Base-by-base conservation (phyloP, 1,284 basidiomycete genomes). In the Psilocybe mexicana region DNA sequence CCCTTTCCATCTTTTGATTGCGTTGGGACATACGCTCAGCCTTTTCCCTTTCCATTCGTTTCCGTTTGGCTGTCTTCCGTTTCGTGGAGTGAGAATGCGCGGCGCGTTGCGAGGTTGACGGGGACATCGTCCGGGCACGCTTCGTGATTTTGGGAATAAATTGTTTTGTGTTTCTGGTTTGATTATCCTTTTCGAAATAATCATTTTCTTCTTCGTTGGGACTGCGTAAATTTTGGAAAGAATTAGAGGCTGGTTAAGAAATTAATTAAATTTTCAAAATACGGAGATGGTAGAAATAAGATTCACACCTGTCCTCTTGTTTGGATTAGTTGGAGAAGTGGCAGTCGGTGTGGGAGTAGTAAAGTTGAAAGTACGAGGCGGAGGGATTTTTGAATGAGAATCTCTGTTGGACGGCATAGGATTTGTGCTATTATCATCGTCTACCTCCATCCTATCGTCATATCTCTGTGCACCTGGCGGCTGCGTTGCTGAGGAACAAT, bases 71-170 rank as follows among this genome's bases (percentile, higher is more conserved):
- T 42, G 72, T 74, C 55, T 76, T 73, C 40, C 75, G 70, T 54
- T 74, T 74, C 2, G 66, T 61, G 54, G 72, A 73, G 52, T 70
- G 79, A 12, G 71, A 67, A 38, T 72, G 72, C 3, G 78, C 57
- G n/a, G 73, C 74, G 18, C 75, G 77, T 57, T 72, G 76, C 5
- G 68, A 63, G 24, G 74, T 65, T 18, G 64, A 65, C 5, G 82
- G 82, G 33, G 83, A 78, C 2, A 73, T 67, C 2, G 76, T 81
- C 52, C 83, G 76, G 43, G 76, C 74, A 28, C 84, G 77, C 66
- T 84, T 86, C 11, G 66, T 69, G 14, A 69, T 63, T 36, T 71
- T 75, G 18, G 69, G 71, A 43, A 62, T 61, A 44, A 71, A 68
- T 48, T 70, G 73, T 52, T 65, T 72, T n/a, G 67, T 67, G 45